These are phyloP conservation scores for Suillus bovinus DNA, from an alignment of 768 basidiomycete genomes.

Conservation along the genomic window DNA sequence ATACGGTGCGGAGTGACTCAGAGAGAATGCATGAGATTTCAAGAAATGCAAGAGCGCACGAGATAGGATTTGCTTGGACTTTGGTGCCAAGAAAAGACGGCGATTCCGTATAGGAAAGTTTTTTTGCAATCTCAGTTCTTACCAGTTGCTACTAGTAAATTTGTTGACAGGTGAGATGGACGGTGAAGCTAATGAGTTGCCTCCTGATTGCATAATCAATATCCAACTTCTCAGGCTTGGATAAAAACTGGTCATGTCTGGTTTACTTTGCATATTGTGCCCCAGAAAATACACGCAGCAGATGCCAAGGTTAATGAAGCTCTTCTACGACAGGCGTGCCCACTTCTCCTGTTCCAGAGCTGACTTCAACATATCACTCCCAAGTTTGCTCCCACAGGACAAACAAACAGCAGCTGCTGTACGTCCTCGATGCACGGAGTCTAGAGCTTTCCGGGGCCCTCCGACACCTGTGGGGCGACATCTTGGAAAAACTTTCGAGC, in stretches of 20 bases:
- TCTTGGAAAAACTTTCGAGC: background rate
- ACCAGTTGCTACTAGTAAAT: background rate
- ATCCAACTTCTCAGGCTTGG: no score
- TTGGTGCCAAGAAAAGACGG: background rate
- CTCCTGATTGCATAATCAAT: slow-evolving; percentile 1
- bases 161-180: background rate
- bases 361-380: background rate
- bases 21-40: background rate
- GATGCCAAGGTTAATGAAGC: background rate
- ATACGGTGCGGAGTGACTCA: background rate
- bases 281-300: background rate
- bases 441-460: background rate
- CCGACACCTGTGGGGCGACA: background rate
- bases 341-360: background rate
- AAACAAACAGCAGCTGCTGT: background rate
- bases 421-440: background rate
- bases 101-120: background rate
- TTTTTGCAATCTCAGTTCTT: background rate
- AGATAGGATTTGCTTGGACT: background rate
- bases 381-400: background rate
- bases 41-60: background rate
- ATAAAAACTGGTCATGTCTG: no score
- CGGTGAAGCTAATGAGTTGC: background rate
- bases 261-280: no score
- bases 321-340: background rate